Conservation (phyloP, 192 early-diverging fungal species). For the Coemansia sp. region DNA sequence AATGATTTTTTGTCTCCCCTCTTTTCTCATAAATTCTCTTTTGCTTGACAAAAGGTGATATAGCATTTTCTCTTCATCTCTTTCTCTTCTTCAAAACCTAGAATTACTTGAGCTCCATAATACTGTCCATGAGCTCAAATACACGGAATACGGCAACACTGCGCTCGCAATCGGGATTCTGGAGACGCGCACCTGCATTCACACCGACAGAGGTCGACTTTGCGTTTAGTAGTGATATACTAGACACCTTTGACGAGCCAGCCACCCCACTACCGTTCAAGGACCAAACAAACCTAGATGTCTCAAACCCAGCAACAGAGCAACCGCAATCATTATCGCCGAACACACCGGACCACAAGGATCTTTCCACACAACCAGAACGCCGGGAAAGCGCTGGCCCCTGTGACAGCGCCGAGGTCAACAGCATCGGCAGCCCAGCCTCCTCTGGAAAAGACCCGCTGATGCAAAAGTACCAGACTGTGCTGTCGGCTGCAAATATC, state of each 20-base stretch:
- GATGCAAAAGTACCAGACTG: constrained; percentile 56
- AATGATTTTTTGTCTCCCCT: too few relatives aligned
- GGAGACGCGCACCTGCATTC: constrained; percentile 39
- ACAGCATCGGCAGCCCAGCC: not conserved
- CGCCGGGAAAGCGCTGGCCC: not conserved
- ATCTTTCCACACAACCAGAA: not conserved
- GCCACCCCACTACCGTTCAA: not conserved
- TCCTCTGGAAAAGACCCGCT: constrained; percentile 1
- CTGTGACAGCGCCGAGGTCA: not conserved
- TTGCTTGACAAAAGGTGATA: too few relatives aligned
- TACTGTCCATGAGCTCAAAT: constrained; percentile 25
- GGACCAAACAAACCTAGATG: not conserved
- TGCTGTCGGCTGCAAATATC: constrained; percentile 63
- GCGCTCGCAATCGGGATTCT: constrained; percentile 27
- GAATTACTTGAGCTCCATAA: not conserved
- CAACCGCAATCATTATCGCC: not conserved
- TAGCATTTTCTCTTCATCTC: not conserved
- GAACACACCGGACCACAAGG: not conserved
- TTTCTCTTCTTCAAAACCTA: not conserved
- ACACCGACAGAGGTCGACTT: constrained; percentile 29
- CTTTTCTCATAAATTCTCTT: too few relatives aligned
- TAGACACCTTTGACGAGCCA: constrained; percentile 7
- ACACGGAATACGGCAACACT: constrained; percentile 3
- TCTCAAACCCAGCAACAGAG: not conserved
- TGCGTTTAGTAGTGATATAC: constrained; percentile 19